Evolutionary conservation across 805 yeast genomes (phyloP).

Genomic region (Helenozyma rhizophorensis): DNA sequence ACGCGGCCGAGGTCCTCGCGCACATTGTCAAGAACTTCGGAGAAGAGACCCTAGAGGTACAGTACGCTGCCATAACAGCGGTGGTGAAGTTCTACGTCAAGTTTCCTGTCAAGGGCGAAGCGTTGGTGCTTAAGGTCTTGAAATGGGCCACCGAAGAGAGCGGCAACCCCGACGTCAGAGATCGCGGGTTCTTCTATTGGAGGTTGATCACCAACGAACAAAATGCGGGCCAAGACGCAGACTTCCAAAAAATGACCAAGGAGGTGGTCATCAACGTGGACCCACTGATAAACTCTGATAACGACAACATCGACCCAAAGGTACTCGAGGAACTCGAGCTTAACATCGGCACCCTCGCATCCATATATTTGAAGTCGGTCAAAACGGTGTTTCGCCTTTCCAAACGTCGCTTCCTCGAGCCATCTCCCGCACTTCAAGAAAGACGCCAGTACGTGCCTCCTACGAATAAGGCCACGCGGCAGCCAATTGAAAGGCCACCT

Average conservation of each 20-base stretch:
- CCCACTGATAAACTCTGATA: conserved; percentile 63
- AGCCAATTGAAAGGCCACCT: conserved; percentile 7
- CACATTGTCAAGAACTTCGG: conserved; percentile 43
- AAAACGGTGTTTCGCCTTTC: conserved; percentile 71
- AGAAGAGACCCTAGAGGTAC: conserved; percentile 71
- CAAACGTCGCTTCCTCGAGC: conserved; percentile 45
- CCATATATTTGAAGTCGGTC: conserved; percentile 80
- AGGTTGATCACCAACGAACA: conserved; percentile 51
- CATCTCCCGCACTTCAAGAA: conserved; percentile 41
- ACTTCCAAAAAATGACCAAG: conserved; percentile 36
- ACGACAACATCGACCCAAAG: conserved; percentile 63
- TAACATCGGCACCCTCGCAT: conserved; percentile 76
- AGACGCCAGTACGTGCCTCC: conserved; percentile 11
- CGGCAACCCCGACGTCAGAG: conserved; percentile 82
- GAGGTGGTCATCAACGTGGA: conserved; percentile 53
- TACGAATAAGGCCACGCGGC: conserved; percentile 9
- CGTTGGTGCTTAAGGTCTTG: conserved; percentile 53
- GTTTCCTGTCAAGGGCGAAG: conserved; percentile 51
- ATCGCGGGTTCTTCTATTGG: conserved; percentile 84
- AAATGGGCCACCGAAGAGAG: conserved; percentile 68
- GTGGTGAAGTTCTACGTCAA: conserved; percentile 63
- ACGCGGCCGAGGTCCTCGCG: conserved; percentile 36
- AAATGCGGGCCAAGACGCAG: conserved; percentile 28
- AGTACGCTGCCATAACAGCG: conserved; percentile 69
- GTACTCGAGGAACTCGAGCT: conserved; percentile 79